Evolutionary conservation across 352 stramenopile species (phyloP), one percentile per base, ranked within the genome.

Genomic region (Saprolegnia parasitica): DNA sequence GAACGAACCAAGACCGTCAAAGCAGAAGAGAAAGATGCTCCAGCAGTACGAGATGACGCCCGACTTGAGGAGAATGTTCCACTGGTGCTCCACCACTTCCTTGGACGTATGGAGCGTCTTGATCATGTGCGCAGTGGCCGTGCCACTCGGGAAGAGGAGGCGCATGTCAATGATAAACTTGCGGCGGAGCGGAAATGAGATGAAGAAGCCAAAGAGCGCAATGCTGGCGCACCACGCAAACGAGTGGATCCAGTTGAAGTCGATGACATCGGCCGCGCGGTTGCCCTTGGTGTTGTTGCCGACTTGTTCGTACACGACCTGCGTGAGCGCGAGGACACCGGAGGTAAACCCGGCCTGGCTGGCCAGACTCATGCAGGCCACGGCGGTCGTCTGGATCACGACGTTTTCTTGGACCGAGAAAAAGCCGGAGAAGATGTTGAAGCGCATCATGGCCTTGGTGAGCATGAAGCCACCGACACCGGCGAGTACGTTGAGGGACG

Each of bases 171-270:
- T 68, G 61, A 68, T 68, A 13, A 68, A 56, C 40, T 60, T 56
- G 39, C 61, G 61, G 26, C 61, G 61, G 8, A 68, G 49, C 29
- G 61, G 61, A 39, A 68, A 68, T 39, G 61, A 68, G 32, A 68
- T 68, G 61, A 68, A 68, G 5, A 68, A 68, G n/a, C 61, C 61
- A 57, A 68, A 68, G 20, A 68, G 61, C 6, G 61, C 61, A 39
- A 68, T 68, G 15, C 26, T 21, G 24, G n/a, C 45, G 49, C 61
- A 68, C 61, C 61, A 68, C 24, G 40, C 61, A n/a, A 68, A 68
- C 49, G 61, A 56, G 10, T n/a, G 35, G 5, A 23, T 47, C 61
- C 61, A 68, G 15, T 54, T 68, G 1, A 68, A 56, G 49, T 68
- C 32, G 32, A 68, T n/a, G 11, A 68, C 61, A 29, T 68, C 61